A percentile compares a stretch with the other conserved stretches of the same genome.
Evolutionary conservation across 305 asterid genomes (phyloP).

Genomic region (Withania somnifera): DNA sequence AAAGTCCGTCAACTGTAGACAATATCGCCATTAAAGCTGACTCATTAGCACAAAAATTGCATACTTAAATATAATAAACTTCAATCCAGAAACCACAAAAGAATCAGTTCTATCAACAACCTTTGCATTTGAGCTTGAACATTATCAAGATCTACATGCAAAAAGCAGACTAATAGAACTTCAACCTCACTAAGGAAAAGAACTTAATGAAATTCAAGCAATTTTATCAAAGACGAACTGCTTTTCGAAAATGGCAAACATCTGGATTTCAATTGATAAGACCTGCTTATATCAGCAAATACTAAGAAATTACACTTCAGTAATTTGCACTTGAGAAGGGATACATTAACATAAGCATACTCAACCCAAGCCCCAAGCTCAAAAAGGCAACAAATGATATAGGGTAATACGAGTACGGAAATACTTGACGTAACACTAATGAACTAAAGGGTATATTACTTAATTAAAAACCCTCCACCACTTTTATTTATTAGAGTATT

Average conservation of each 20-base stretch:
- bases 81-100: neutral
- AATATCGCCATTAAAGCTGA: conserved; percentile 12
- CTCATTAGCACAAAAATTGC: conserved; percentile 9
- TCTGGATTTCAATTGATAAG: neutral
- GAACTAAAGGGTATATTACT: neutral
- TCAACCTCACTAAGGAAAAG: neutral
- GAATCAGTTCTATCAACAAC: neutral
- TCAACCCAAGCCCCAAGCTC: neutral
- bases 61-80: neutral
- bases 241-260: neutral
- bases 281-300: conserved; percentile 1
- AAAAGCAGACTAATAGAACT: neutral
- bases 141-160: neutral
- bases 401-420: neutral
- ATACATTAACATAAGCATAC: neutral
- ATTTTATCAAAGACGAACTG: neutral
- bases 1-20: conserved; percentile 89
- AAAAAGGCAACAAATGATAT: neutral
- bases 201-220: neutral
- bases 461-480: neutral
- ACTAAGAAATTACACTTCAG: neutral
- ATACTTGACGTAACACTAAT: neutral
- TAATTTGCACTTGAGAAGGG: neutral
- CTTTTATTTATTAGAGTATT: neutral
- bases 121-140: neutral